A percentile compares a stretch with the other conserved stretches of the same genome.
Conservation (phyloP, 495 filamentous ascomycete genomes). For the Aspergillus mulundensis region DNA sequence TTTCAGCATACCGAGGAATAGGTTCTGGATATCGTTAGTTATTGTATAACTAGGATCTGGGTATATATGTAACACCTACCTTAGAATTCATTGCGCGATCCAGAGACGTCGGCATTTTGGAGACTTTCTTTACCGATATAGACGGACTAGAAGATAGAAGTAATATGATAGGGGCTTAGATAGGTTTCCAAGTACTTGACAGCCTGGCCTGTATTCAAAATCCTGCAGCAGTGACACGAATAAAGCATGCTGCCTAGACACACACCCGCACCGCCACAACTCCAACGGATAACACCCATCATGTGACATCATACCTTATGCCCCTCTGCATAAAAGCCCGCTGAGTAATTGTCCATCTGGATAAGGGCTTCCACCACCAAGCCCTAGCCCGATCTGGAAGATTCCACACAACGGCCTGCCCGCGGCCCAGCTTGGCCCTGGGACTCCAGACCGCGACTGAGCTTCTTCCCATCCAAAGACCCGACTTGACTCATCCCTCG, state of each 20-base stretch:
- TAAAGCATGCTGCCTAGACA: background rate
- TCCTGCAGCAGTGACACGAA: background rate
- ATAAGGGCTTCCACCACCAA: slow-evolving; percentile 9
- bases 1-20: slow-evolving; percentile 52
- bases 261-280: slow-evolving; percentile 1
- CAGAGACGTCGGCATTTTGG: slow-evolving; percentile 63
- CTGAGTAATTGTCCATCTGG: background rate
- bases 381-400: slow-evolving; percentile 15
- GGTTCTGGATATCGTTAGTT: slow-evolving; percentile 38
- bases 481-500: slow-evolving; percentile 7
- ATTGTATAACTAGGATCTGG: background rate
- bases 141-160: background rate
- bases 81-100: slow-evolving; percentile 77
- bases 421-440: background rate
- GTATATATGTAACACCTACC: slow-evolving; percentile 39
- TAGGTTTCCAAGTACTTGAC: too few species aligned
- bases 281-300: background rate
- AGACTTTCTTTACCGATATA: too few species aligned
- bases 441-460: slow-evolving; percentile 20
- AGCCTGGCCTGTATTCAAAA: background rate
- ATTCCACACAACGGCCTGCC: slow-evolving; percentile 16
- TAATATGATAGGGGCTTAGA: too few species aligned
- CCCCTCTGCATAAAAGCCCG: background rate
- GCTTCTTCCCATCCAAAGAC: slow-evolving; percentile 11
- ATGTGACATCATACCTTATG: background rate